Evolutionary conservation across 2,329 filamentous ascomycete genomes (phyloP).

Genomic region (Arthrobotrys musiformis): DNA sequence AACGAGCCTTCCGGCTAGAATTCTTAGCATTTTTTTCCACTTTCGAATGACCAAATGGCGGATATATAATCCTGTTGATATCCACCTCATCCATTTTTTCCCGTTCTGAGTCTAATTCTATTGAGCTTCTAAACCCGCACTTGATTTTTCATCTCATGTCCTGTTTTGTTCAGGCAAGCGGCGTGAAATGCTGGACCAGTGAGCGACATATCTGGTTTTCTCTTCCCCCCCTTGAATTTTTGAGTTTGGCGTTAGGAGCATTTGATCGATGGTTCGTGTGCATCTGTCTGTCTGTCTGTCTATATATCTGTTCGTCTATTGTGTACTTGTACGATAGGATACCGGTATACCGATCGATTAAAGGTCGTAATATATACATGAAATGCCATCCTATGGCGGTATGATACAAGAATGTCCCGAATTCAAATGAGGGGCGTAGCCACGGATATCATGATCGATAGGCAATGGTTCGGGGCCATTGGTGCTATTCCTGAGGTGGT

Average conservation of each 20-base stretch:
- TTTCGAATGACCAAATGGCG: slow-evolving; percentile 22
- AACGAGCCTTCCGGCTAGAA: slow-evolving; percentile 25
- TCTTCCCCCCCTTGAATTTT: too few species aligned
- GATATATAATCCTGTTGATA: slow-evolving; percentile 22
- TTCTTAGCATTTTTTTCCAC: background rate
- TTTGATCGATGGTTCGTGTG: slow-evolving; percentile 11
- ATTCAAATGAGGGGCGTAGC: background rate
- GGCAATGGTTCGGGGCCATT: background rate
- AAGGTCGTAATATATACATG: slow-evolving; percentile 40
- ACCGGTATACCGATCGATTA: slow-evolving; percentile 31
- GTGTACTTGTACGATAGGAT: slow-evolving; percentile 47
- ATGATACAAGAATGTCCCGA: slow-evolving; percentile 23
- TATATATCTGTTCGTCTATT: background rate
- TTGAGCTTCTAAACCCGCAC: background rate
- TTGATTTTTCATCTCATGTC: slow-evolving; percentile 9
- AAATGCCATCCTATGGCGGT: background rate
- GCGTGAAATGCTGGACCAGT: background rate
- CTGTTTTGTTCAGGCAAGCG: slow-evolving; percentile 7
- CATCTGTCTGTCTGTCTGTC: background rate
- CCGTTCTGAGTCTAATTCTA: slow-evolving; percentile 2
- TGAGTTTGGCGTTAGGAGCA: slow-evolving; percentile 47
- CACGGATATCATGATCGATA: too few species aligned
- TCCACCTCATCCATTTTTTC: slow-evolving; percentile 5
- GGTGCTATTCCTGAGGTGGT: background rate
- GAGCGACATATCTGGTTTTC: slow-evolving; percentile 8